Evolutionary conservation across 2,329 filamentous ascomycete genomes (phyloP).

Genomic region (Bisporella sp.): DNA sequence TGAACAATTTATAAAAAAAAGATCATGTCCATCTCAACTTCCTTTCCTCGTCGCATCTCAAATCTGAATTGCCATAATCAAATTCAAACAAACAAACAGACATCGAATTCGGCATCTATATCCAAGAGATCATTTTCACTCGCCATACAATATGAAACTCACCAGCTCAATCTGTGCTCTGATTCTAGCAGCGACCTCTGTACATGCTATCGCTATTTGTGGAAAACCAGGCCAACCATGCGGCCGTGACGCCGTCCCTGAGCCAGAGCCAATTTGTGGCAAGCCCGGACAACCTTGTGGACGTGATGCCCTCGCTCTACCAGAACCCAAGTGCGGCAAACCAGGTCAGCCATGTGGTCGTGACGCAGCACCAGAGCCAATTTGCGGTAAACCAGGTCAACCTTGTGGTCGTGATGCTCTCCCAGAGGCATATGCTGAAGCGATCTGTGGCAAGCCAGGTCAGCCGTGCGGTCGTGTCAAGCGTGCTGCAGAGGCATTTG

Average conservation of each 20-base stretch:
- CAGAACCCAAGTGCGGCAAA: constrained; percentile 3
- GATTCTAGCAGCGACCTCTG: constrained; percentile 5
- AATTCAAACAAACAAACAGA: background rate
- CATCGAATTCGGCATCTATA: background rate
- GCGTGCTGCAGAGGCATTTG: constrained; percentile 6
- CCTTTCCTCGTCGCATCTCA: background rate
- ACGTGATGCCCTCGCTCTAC: background rate
- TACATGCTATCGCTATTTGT: constrained; percentile 5
- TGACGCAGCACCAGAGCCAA: background rate
- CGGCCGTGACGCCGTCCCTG: constrained; percentile 2
- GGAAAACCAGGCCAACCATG: constrained; percentile 7
- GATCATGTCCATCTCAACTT: background rate
- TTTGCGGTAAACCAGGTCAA: constrained; percentile 6
- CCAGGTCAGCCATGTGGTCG: constrained; percentile 4
- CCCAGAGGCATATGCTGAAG: background rate
- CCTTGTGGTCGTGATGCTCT: constrained; percentile 1
- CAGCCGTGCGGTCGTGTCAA: background rate
- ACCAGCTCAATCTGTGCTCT: constrained; percentile 4
- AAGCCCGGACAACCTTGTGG: constrained; percentile 4
- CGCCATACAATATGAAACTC: constrained; percentile 5
- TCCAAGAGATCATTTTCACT: background rate
- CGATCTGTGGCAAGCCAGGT: background rate
- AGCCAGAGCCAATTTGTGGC: constrained; percentile 6
- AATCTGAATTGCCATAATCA: background rate
- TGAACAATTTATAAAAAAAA: no score